Percentiles rank a stretch among this genome's conserved stretches.
These are phyloP conservation scores for Ascochyta rabiei DNA, from an alignment of 2,329 filamentous ascomycete species.

Conservation along the genomic window DNA sequence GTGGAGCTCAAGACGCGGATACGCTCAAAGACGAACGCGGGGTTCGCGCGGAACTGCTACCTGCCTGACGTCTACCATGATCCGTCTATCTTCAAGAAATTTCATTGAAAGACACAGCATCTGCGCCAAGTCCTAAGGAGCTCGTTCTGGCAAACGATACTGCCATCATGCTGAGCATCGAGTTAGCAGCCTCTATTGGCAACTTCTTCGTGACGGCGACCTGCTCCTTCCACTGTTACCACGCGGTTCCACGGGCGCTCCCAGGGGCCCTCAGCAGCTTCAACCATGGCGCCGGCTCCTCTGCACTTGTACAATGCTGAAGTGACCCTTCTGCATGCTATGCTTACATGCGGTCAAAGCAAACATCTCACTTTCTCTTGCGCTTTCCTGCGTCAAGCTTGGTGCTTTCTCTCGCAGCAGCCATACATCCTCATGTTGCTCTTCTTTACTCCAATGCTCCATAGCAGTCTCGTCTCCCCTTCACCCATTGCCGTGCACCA, in stretches of 20 bases:
- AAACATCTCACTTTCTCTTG: slow-evolving; percentile 18
- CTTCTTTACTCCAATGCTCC: slow-evolving; percentile 15
- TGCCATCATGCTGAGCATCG: not conserved
- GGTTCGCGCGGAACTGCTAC: slow-evolving; percentile 7
- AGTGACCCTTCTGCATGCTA: slow-evolving; percentile 26
- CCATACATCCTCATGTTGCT: slow-evolving; percentile 18
- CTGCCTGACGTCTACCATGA: not conserved
- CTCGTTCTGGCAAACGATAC: not conserved
- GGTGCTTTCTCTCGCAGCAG: slow-evolving; percentile 22
- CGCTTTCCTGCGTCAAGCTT: slow-evolving; percentile 28
- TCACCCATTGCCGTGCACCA: slow-evolving; percentile 37
- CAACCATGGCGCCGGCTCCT: slow-evolving; percentile 17
- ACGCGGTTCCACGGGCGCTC: slow-evolving; percentile 13
- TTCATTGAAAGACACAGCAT: not conserved
- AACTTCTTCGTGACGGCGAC: slow-evolving; percentile 16
- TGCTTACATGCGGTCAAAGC: slow-evolving; percentile 7
- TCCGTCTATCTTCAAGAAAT: no score
- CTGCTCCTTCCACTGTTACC: slow-evolving; percentile 15
- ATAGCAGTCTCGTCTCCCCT: slow-evolving; percentile 33
- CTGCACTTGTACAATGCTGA: slow-evolving; percentile 26
- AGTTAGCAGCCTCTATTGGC: not conserved
- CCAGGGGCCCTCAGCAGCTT: slow-evolving; percentile 12
- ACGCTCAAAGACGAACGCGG: slow-evolving; percentile 20
- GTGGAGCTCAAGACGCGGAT: slow-evolving; percentile 11
- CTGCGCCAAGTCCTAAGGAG: not conserved